Evolutionary conservation across 2,329 filamentous ascomycete genomes (phyloP), one percentile per base, ranked within the genome.

Genomic region (Verticillium nubilum): DNA sequence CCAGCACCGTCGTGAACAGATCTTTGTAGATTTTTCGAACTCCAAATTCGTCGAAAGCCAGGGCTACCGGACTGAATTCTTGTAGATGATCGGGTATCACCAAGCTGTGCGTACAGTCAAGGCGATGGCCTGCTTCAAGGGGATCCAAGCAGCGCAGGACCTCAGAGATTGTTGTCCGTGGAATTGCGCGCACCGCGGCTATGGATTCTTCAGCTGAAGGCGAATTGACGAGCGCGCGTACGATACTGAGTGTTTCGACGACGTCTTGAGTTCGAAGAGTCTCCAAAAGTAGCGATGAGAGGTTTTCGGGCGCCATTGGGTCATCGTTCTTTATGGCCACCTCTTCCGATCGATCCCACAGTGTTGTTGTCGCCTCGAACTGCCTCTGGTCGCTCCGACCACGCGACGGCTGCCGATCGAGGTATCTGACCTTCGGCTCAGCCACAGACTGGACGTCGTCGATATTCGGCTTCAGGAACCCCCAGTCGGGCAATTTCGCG

Each of bases 141-240:
- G 89, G 87, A 60, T 90, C 85, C 9, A 92, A 71, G 5, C 80
- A 77, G 33, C 80, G 79, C 29, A 93, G 70, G 10, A 89, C 80
- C 63, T 89, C 85, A 1, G 85, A 84, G 67, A 92, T 86, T 1
- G 80, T 80, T 1, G 80, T 75, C 1, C 77, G 70, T 0, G 87
- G 78, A 25, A 92, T 67, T 0, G 62, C 25, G 5, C 26, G 15
- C 7, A 64, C 25, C 15, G 59, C 56, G 5, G 59, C 57, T 10
- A 50, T 57, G 15, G 55, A 56, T 33, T 61, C 54, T 2, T 58
- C 50, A 10, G 28, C 35, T 29, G 29, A 19, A 17, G 54, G n/a
- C 12, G 54, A 35, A 29, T 27, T 53, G 52, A 53, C 27, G 54
- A 56, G 25, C 23, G 33, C 54, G 7, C 31, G 19, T 12, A 56